Percentiles rank a stretch among this genome's conserved stretches.
Conservation (phyloP, 2,329 filamentous ascomycete species). For the Pseudodiploospora longispora region DNA sequence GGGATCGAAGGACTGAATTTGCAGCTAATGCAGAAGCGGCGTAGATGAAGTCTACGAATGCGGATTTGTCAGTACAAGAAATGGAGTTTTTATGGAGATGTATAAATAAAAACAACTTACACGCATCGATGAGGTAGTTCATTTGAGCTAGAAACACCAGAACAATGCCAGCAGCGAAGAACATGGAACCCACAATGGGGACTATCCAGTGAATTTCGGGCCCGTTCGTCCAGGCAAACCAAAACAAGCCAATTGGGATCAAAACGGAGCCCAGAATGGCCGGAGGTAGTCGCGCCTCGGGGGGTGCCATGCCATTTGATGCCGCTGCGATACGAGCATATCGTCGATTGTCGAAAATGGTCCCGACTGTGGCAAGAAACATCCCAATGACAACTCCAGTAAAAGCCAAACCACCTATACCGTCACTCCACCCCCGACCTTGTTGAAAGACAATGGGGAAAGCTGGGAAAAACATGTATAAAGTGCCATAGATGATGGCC, state of each 20-base stretch:
- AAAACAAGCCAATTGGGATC: conserved; percentile 51
- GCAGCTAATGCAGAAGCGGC: conserved; percentile 64
- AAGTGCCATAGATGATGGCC: conserved; percentile 40
- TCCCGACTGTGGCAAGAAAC: conserved; percentile 41
- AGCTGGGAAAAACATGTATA: conserved; percentile 40
- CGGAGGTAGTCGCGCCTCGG: conserved; percentile 49
- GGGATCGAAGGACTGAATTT: conserved; percentile 55
- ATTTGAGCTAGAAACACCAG: conserved; percentile 53
- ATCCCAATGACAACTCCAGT: conserved; percentile 1
- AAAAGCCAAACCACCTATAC: conserved; percentile 34
- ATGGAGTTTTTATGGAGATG: too few relatives aligned
- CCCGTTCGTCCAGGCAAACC: conserved; percentile 51
- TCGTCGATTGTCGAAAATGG: conserved; percentile 44
- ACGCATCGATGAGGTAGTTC: conserved; percentile 54
- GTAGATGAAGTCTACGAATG: conserved; percentile 51
- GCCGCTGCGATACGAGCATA: conserved; percentile 38
- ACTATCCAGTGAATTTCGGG: conserved; percentile 45
- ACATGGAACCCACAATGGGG: conserved; percentile 22
- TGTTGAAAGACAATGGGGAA: conserved; percentile 49
- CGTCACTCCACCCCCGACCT: conserved; percentile 40
- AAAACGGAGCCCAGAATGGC: conserved; percentile 45
- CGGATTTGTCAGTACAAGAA: too few relatives aligned
- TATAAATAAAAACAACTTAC: too few relatives aligned
- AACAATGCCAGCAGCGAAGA: conserved; percentile 43
- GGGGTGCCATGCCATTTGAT: conserved; percentile 40